phyloP scores from a whole-genome alignment of 495 filamentous ascomycete genomes.

The Apiosordaria backusii region DNA sequence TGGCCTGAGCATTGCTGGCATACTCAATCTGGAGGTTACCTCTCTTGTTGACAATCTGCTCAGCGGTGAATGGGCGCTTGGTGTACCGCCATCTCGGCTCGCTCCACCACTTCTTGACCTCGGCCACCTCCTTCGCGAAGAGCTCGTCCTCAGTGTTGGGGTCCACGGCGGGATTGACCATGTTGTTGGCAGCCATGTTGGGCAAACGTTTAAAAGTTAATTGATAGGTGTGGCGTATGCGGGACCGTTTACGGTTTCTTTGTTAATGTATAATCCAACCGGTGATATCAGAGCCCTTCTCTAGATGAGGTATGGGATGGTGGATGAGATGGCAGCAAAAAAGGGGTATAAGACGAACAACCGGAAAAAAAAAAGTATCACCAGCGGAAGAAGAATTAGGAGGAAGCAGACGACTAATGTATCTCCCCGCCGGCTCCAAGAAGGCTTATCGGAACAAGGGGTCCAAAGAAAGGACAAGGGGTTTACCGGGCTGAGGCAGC shows the following conservation, averaged over 20 bases:
- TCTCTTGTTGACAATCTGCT: constrained; percentile 94
- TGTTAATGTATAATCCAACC: not conserved
- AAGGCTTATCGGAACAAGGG: constrained; percentile 7
- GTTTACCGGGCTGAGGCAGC: not conserved
- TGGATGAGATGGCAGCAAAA: not conserved
- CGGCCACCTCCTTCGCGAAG: constrained; percentile 75
- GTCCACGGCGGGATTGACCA: constrained; percentile 49
- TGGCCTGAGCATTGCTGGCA: constrained; percentile 78
- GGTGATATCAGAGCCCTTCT: not conserved
- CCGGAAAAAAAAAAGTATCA: constrained; percentile 14
- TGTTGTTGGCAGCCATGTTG: constrained; percentile 55
- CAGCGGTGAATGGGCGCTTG: constrained; percentile 87
- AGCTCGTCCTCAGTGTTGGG: constrained; percentile 73
- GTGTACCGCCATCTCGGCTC: constrained; percentile 90
- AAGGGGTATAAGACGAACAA: not conserved
- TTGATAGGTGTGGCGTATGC: constrained; percentile 1
- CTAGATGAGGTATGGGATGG: constrained; percentile 3
- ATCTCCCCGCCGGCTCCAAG: not conserved
- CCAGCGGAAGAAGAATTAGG: constrained; percentile 17
- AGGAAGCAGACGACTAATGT: constrained; percentile 1
- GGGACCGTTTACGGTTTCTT: not conserved
- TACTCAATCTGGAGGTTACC: constrained; percentile 90
- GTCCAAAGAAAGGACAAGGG: constrained; percentile 10
- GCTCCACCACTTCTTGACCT: constrained; percentile 91
- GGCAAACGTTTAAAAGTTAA: constrained; percentile 14